Evolutionary conservation across 2,329 filamentous ascomycete genomes (phyloP).

Genomic region (Aaosphaeria arxii): DNA sequence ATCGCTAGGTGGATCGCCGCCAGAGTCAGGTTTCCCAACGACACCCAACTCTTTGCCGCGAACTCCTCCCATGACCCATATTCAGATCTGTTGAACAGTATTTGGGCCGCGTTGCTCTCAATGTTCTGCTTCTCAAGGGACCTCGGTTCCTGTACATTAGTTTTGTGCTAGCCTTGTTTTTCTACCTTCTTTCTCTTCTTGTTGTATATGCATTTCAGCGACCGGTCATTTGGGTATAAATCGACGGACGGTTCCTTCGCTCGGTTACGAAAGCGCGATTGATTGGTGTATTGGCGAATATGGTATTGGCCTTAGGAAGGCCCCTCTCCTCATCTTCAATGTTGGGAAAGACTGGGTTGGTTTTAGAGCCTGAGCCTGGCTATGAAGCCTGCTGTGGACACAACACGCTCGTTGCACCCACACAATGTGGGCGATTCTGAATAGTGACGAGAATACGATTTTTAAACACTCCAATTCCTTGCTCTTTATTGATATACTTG

Average conservation of each 20-base stretch:
- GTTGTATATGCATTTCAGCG: constrained; percentile 34
- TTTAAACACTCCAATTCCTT: no score
- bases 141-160: constrained; percentile 19
- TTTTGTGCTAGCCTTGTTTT: constrained; percentile 14
- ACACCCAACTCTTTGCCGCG: constrained; percentile 73
- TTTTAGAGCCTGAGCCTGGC: no score
- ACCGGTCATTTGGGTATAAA: constrained; percentile 22
- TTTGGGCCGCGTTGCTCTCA: background rate
- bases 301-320: no score
- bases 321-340: no score
- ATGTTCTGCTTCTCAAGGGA: background rate
- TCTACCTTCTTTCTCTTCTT: constrained; percentile 9
- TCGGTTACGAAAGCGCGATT: constrained; percentile 19
- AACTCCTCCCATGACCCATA: constrained; percentile 55
- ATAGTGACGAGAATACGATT: no score
- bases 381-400: no score
- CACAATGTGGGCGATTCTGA: no score
- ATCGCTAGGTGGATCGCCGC: constrained; percentile 48
- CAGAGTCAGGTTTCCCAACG: constrained; percentile 51
- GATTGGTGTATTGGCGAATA: no score
- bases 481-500: no score
- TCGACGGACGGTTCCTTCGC: constrained; percentile 21
- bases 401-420: no score
- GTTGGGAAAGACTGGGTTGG: no score
- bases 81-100: constrained; percentile 8